These are phyloP conservation scores for Sarocladiaceae sp. DNA, from an alignment of 2,329 filamentous ascomycete genomes.

Conservation along the genomic window DNA sequence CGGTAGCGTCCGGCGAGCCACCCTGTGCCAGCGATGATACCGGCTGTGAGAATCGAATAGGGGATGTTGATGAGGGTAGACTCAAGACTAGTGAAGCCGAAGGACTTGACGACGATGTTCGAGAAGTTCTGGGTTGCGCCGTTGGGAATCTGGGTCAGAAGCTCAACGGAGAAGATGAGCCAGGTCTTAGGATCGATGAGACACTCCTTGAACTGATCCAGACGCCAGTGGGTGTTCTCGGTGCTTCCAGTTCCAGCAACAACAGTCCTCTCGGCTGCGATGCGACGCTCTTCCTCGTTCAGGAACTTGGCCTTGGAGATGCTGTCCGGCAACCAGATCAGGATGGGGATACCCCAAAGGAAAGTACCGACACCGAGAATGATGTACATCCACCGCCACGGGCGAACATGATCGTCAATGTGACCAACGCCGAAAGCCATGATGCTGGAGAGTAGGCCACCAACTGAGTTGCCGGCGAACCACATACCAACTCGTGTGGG, in stretches of 20 bases:
- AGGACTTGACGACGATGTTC: conserved; percentile 52
- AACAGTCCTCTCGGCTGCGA: conserved; percentile 41
- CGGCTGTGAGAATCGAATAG: conserved; percentile 48
- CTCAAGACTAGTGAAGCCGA: conserved; percentile 51
- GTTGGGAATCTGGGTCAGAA: conserved; percentile 57
- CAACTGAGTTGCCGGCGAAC: conserved; percentile 49
- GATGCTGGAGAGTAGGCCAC: conserved; percentile 43
- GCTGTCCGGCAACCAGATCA: conserved; percentile 45
- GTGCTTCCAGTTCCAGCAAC: conserved; percentile 48
- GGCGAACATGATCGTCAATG: conserved; percentile 37
- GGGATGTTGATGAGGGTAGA: conserved; percentile 56
- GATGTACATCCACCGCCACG: conserved; percentile 57
- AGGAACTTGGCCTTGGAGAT: conserved; percentile 56
- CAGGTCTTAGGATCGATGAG: conserved; percentile 56
- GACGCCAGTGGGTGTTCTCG: conserved; percentile 42
- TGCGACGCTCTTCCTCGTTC: conserved; percentile 43
- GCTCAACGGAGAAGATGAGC: conserved; percentile 49
- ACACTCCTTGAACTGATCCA: conserved; percentile 49
- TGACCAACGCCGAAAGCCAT: conserved; percentile 55
- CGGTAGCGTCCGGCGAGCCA: conserved; percentile 48
- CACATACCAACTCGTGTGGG: conserved; percentile 50
- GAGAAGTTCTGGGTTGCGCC: conserved; percentile 57
- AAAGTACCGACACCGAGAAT: conserved; percentile 48
- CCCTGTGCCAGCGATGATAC: conserved; percentile 43
- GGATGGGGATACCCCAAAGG: conserved; percentile 44